Evolutionary conservation across 1,139 yeast species (phyloP).

Genomic region (Pichia terricola): DNA sequence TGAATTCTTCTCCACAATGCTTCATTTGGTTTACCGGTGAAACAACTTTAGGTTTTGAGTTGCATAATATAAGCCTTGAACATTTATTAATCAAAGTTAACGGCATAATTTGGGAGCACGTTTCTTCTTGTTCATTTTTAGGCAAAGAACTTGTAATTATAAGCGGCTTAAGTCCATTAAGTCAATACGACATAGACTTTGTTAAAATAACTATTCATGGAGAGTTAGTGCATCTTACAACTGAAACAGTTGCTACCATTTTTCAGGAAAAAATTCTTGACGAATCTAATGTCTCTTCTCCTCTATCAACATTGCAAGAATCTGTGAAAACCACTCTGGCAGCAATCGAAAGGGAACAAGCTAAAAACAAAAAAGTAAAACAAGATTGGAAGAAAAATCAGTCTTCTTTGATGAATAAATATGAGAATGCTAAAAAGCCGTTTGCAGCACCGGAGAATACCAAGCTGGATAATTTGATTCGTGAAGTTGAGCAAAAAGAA

Average conservation of each 20-base stretch:
- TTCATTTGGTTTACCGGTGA: conserved; percentile 46
- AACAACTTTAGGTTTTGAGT: conserved; percentile 38
- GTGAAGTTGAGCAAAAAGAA: conserved; percentile 33
- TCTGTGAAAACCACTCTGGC: conserved; percentile 55
- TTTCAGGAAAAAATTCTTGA: conserved; percentile 29
- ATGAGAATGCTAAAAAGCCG: conserved; percentile 44
- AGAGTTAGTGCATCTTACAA: conserved; percentile 32
- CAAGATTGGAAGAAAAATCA: conserved; percentile 52
- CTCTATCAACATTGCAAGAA: conserved; percentile 51
- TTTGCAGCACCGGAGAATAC: conserved; percentile 38
- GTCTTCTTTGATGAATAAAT: conserved; percentile 44
- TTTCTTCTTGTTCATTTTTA: conserved; percentile 31
- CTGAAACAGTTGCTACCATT: conserved; percentile 37
- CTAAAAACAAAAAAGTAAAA: conserved; percentile 47
- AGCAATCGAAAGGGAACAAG: conserved; percentile 40
- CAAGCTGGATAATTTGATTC: conserved; percentile 34
- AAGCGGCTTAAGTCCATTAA: conserved; percentile 57
- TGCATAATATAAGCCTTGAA: conserved; percentile 31
- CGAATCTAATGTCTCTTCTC: conserved; percentile 35
- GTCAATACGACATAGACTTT: conserved; percentile 60
- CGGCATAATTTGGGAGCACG: conserved; percentile 54
- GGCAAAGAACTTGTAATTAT: conserved; percentile 40
- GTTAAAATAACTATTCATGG: conserved; percentile 31
- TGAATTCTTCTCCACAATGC: conserved; percentile 27
- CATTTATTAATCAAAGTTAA: conserved; percentile 44